These are phyloP conservation scores for Papilionanthe hybrid DNA, from an alignment of 116 monocot species.

Conservation along the genomic window DNA sequence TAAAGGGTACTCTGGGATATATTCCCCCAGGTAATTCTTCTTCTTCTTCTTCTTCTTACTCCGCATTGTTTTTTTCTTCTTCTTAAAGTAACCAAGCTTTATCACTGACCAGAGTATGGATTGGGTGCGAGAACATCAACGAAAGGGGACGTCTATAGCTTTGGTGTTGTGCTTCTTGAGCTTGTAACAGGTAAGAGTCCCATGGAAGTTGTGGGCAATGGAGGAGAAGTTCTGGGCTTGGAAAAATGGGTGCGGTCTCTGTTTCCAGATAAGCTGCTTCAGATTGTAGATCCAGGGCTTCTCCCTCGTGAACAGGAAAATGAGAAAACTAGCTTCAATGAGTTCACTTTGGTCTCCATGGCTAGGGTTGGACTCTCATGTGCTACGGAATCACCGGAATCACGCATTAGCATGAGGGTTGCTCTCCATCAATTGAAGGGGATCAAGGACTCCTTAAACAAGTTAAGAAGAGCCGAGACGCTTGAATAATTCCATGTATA, in stretches of 20 bases:
- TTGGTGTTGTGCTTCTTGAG: constrained; percentile 36
- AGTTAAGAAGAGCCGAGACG: too few species aligned
- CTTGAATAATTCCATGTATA: too few species aligned
- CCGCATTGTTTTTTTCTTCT: too few species aligned
- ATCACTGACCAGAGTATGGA: constrained; percentile 21
- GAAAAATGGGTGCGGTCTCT: constrained; percentile 10
- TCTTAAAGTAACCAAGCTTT: too few species aligned
- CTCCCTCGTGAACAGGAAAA: neutral
- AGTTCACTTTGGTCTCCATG: too few species aligned
- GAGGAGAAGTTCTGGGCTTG: constrained; percentile 14
- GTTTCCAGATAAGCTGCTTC: neutral
- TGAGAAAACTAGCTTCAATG: too few species aligned
- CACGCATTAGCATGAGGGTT: too few species aligned
- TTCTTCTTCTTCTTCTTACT: too few species aligned
- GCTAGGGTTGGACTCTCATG: too few species aligned
- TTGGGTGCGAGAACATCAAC: constrained; percentile 10
- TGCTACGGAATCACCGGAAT: too few species aligned
- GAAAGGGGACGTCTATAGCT: constrained; percentile 36
- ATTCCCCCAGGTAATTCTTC: constrained; percentile 12
- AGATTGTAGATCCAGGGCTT: constrained; percentile 12
- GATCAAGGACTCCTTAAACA: too few species aligned
- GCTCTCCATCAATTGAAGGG: too few species aligned
- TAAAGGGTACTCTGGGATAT: constrained; percentile 18
- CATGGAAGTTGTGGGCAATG: constrained; percentile 7
- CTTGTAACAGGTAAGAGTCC: constrained; percentile 32